A percentile compares a stretch with the other conserved stretches of the same genome.
Evolutionary conservation across 768 basidiomycete genomes (phyloP).

Genomic region (Neoboletus brunneissimus): DNA sequence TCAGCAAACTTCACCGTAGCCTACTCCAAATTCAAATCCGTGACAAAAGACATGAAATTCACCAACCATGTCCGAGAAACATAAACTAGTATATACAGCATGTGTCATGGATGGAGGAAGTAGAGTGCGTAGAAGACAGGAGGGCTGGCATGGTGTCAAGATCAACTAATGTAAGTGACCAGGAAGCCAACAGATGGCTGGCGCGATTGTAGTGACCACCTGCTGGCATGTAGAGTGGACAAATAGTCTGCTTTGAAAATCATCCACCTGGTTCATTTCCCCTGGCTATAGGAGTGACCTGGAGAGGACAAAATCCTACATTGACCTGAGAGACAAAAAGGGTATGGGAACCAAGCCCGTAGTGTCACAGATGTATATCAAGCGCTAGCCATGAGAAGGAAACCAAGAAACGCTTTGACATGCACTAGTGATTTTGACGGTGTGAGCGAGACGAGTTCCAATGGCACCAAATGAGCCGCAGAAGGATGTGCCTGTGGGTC

Average conservation of each 20-base stretch:
- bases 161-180: neutral
- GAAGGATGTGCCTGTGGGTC: conserved; percentile 22
- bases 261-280: neutral
- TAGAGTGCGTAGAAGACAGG: neutral
- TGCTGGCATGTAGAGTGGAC: neutral
- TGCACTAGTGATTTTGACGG: conserved; percentile 16
- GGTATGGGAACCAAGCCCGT: neutral
- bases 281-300: neutral
- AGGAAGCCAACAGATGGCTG: neutral
- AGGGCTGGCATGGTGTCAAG: neutral
- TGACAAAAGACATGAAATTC: neutral
- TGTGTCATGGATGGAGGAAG: neutral
- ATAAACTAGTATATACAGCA: neutral
- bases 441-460: conserved; percentile 21
- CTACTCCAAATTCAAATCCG: neutral
- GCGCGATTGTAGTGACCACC: neutral
- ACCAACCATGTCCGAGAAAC: neutral
- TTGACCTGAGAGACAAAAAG: neutral
- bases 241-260: neutral
- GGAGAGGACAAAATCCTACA: neutral
- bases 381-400: conserved; percentile 18
- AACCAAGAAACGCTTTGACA: conserved; percentile 22
- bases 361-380: neutral
- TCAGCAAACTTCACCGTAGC: neutral
- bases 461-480: conserved; percentile 26